These are phyloP conservation scores for Gossypium gossypioides DNA, from an alignment of 441 rosid species.

Conservation along the genomic window DNA sequence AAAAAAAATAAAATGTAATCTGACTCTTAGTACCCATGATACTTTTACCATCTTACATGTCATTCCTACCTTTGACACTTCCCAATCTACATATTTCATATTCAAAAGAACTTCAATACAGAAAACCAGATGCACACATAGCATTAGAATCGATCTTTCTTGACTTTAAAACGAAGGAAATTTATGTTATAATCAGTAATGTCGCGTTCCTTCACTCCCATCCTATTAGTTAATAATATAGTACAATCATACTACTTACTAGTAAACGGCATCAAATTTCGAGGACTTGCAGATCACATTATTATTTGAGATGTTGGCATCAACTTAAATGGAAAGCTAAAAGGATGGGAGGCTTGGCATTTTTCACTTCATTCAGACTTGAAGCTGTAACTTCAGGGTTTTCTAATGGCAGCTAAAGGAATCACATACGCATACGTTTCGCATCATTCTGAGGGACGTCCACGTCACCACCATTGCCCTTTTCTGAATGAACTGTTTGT, in stretches of 20 bases:
- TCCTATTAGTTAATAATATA: background rate
- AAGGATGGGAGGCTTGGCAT: background rate
- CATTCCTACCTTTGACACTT: background rate
- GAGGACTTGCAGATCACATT: background rate
- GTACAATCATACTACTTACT: background rate
- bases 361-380: background rate
- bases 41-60: background rate
- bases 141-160: background rate
- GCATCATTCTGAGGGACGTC: conserved; percentile 68
- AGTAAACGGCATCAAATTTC: background rate
- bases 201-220: background rate
- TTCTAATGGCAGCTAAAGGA: background rate
- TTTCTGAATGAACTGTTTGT: conserved; percentile 24
- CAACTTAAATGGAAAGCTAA: background rate
- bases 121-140: background rate
- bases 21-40: too few species aligned
- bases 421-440: conserved; percentile 47
- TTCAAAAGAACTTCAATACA: background rate
- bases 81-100: background rate
- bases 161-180: background rate
- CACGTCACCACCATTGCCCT: conserved; percentile 43
- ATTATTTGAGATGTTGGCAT: background rate
- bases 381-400: background rate
- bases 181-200: background rate
- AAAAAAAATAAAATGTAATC: too few species aligned